phyloP scores from a whole-genome alignment of 176 grass and related monocot genomes.

The Carex myosuroides region DNA sequence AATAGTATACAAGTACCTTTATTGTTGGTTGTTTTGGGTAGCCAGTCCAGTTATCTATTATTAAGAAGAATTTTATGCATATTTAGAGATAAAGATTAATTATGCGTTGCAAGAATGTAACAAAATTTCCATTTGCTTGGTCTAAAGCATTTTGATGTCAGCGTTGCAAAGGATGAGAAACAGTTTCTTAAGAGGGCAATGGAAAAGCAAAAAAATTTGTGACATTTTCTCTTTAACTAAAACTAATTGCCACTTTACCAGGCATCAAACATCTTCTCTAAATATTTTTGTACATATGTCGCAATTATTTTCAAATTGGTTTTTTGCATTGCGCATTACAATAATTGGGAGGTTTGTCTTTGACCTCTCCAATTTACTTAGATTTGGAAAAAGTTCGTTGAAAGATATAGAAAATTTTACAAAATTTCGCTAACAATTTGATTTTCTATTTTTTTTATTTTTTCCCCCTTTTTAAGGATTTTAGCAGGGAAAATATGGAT shows the following conservation, averaged over 20 bases:
- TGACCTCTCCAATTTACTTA: not conserved
- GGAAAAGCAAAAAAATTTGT: not conserved
- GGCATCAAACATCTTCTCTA: not conserved
- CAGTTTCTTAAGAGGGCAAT: not conserved
- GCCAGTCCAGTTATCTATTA: not conserved
- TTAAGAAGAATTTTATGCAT: not conserved
- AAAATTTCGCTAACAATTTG: too few species aligned
- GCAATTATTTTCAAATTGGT: not conserved
- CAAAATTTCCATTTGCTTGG: not conserved
- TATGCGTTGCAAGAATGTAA: not conserved
- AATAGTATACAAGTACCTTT: not conserved
- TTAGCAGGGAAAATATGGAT: conserved; percentile 74
- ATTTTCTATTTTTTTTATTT: not conserved
- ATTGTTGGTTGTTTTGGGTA: not conserved
- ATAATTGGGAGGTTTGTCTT: not conserved
- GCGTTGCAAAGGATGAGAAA: not conserved
- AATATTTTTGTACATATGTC: not conserved
- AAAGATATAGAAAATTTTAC: not conserved
- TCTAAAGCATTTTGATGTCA: not conserved
- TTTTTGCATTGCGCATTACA: not conserved
- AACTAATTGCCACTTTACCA: not conserved
- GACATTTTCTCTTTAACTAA: not conserved
- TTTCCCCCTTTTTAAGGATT: conserved; percentile 37
- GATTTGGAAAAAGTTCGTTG: not conserved
- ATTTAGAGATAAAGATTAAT: not conserved